Conservation (phyloP, 2,329 filamentous ascomycete species). For the Colletotrichum tabaci region DNA sequence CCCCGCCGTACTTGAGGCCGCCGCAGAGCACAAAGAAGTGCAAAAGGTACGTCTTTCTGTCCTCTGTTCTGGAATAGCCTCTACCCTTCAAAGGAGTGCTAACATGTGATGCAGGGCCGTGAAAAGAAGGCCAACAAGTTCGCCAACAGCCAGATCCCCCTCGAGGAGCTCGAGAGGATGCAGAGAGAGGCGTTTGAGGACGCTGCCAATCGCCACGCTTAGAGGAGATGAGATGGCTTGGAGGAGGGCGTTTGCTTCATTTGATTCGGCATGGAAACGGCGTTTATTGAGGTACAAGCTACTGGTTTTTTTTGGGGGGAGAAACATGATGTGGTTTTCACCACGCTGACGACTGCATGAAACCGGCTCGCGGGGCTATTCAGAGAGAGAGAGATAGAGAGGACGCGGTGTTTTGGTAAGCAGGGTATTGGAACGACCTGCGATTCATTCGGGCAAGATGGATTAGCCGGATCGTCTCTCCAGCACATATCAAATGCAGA, state of each 20-base stretch:
- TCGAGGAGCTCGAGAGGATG: constrained; percentile 89
- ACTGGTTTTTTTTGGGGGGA: constrained; percentile 2
- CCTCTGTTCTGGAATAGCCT: background rate
- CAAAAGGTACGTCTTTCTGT: constrained; percentile 77
- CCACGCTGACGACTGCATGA: constrained; percentile 34
- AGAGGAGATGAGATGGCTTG: background rate
- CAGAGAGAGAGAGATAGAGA: background rate
- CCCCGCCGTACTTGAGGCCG: constrained; percentile 86
- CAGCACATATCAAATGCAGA: constrained; percentile 4
- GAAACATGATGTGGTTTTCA: constrained; percentile 20
- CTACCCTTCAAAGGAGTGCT: background rate
- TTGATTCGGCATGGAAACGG: constrained; percentile 29
- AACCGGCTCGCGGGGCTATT: constrained; percentile 15
- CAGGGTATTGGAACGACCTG: constrained; percentile 2
- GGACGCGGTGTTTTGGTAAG: background rate
- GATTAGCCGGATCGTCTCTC: background rate
- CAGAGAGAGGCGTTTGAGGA: constrained; percentile 91
- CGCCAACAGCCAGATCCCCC: constrained; percentile 90
- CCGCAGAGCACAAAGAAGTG: constrained; percentile 91
- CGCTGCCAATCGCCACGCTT: constrained; percentile 43
- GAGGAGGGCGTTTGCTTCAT: constrained; percentile 41
- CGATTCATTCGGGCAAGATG: background rate
- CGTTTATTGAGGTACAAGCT: constrained; percentile 15
- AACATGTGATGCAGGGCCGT: constrained; percentile 73
- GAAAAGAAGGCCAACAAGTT: constrained; percentile 99